phyloP scores from a whole-genome alignment of 2,329 filamentous ascomycete genomes.

The Aspergillus sp. region DNA sequence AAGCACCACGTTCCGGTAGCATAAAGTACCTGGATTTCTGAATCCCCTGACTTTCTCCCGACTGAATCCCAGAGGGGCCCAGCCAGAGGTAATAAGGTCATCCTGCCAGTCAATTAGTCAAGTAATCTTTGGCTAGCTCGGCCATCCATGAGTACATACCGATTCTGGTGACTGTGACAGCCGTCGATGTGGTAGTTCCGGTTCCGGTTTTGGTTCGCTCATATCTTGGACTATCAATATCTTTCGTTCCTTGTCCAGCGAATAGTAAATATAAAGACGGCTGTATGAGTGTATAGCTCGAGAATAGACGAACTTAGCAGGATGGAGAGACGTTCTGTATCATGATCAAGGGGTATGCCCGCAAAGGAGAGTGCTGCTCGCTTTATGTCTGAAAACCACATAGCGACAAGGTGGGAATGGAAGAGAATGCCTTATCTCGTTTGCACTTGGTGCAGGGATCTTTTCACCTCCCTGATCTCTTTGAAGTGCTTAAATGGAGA shows the following conservation, averaged over 20 bases:
- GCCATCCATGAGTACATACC: background rate
- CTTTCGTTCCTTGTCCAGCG: background rate
- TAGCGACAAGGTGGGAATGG: background rate
- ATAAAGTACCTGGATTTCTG: conserved; percentile 14
- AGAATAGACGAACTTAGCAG: background rate
- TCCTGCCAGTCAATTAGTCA: background rate
- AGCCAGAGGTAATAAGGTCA: background rate
- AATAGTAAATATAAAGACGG: too few relatives aligned
- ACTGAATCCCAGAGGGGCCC: background rate
- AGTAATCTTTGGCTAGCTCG: background rate
- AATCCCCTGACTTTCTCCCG: conserved; percentile 11
- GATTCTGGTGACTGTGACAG: too few relatives aligned
- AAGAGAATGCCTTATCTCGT: background rate
- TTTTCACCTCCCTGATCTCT: background rate
- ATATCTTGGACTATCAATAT: background rate
- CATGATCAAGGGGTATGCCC: background rate
- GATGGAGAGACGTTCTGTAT: background rate
- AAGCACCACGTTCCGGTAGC: conserved; percentile 33
- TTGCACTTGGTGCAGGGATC: background rate
- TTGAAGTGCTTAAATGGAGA: background rate
- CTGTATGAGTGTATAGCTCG: background rate
- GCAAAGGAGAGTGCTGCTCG: background rate
- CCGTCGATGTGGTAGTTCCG: background rate
- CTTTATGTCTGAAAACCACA: background rate
- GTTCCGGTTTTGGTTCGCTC: background rate